Evolutionary conservation across 371 early-diverging fungal genomes (phyloP), one percentile per base, ranked within the genome.

Genomic region (Batrachochytrium dendrobatidis): DNA sequence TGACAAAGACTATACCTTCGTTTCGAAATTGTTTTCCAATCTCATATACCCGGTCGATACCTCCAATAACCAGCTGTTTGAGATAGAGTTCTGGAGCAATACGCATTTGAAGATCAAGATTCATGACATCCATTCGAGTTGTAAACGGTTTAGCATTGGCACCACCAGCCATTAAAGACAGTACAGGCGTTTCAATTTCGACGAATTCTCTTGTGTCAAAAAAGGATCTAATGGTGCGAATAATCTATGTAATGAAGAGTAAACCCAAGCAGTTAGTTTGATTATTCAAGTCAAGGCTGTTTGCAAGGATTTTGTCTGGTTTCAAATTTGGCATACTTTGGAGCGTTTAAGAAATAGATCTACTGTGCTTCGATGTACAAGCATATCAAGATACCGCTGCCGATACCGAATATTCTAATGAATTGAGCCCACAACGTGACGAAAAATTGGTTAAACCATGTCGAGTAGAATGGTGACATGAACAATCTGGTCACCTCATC

Each of bases 11-110:
- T 20, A 17, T 34, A 67, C 70, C 68, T 74, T 99, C 99, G 67
- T 99, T 99, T 55, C 99, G 86, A 69, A 98, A 99, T 69, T 91
- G 89, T 69, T 90, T 90, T 34, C 99, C 99, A 48, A 98, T 83
- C 73, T 99, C 99, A 70, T 87, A 99, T 1, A 99, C 96, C 20
- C 90, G 79, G 48, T 95, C 91, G 15, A 94, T 62, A 10, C 99
- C 98, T 35, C 98, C 98, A 59, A 98, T 84, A 12, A 98, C 91
- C 53, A 99, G 79, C 77, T 88, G 86, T 78, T 99, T 99, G 24
- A 98, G 76, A 66, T 85, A 95, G 8, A 99, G 77, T 69, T 98
- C 99, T 3, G 99, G 98, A 0, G 96, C 91, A 35, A 98, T 86
- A 29, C 99, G 83, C 75, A 99, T 69, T 39, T 82, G 86, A 75